Percentiles rank a stretch among this genome's conserved stretches.
Evolutionary conservation across 1,284 basidiomycete genomes (phyloP).

Genomic region (Peniophora sp.): DNA sequence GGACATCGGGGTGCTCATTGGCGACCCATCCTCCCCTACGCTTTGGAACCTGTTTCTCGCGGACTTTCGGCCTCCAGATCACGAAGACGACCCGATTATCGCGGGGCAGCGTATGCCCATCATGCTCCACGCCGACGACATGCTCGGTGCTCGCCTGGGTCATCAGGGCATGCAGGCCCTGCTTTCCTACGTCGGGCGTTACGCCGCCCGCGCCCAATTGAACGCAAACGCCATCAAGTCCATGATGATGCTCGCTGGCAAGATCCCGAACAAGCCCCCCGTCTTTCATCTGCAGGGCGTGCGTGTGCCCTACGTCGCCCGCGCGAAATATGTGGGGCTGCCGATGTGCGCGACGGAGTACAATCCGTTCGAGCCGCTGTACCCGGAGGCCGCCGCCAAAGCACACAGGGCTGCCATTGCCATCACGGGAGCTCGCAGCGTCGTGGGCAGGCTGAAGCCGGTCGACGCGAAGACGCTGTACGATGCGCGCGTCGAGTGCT

Average conservation of each 20-base stretch:
- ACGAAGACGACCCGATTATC: no score
- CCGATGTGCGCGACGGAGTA: slow-evolving; percentile 5
- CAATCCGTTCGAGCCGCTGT: slow-evolving; percentile 15
- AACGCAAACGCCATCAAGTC: slow-evolving; percentile 19
- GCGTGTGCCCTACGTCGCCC: neutral
- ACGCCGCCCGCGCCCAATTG: no score
- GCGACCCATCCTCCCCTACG: no score
- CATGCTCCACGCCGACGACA: no score
- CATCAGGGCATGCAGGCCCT: no score
- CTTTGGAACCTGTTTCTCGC: no score
- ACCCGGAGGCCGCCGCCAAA: slow-evolving; percentile 13
- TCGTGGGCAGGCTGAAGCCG: slow-evolving; percentile 14
- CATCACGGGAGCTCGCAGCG: slow-evolving; percentile 10
- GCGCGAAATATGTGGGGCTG: slow-evolving; percentile 16
- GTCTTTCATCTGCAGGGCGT: neutral
- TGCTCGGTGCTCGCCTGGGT: no score
- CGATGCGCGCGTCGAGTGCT: slow-evolving; percentile 20
- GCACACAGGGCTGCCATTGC: slow-evolving; percentile 11
- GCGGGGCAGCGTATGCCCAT: no score
- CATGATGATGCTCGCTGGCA: slow-evolving; percentile 12
- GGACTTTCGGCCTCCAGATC: no score
- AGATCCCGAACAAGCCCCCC: neutral
- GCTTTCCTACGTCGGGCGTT: no score
- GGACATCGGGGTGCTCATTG: no score
- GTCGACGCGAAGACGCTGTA: slow-evolving; percentile 14